Evolutionary conservation across 257 asterid species (phyloP).

Genomic region (Nicotiana otophora): DNA sequence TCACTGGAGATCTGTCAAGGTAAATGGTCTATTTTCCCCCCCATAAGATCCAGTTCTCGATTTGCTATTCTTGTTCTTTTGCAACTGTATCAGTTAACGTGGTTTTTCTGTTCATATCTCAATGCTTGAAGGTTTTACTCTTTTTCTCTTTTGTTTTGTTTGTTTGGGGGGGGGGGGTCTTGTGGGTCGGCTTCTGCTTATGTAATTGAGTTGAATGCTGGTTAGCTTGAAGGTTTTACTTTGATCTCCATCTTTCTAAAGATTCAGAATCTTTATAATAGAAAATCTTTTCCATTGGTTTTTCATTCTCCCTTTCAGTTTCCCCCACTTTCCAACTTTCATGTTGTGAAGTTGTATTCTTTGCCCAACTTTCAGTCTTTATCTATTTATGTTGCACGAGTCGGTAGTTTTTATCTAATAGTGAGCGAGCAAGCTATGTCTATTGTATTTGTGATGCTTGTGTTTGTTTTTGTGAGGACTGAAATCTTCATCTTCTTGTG

Average conservation of each 20-base stretch:
- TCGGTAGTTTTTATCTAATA: background rate
- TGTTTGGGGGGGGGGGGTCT: background rate
- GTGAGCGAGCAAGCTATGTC: background rate
- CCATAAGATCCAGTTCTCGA: background rate
- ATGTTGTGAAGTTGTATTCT: background rate
- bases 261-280: background rate
- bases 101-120: background rate
- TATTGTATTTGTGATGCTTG: background rate
- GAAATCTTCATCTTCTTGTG: background rate
- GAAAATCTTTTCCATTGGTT: background rate
- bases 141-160: background rate
- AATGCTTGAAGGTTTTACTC: background rate
- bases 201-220: background rate
- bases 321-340: background rate
- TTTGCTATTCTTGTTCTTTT: background rate
- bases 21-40: conserved; percentile 10
- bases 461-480: background rate
- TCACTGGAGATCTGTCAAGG: conserved; percentile 99
- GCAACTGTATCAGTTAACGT: background rate
- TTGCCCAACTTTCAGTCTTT: background rate
- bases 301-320: background rate
- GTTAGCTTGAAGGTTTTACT: background rate
- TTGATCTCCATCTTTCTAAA: background rate
- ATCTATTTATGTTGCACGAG: background rate
- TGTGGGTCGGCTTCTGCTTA: background rate